Conservation (phyloP, 108 stramenopile species). For the Nitzschia palea region DNA sequence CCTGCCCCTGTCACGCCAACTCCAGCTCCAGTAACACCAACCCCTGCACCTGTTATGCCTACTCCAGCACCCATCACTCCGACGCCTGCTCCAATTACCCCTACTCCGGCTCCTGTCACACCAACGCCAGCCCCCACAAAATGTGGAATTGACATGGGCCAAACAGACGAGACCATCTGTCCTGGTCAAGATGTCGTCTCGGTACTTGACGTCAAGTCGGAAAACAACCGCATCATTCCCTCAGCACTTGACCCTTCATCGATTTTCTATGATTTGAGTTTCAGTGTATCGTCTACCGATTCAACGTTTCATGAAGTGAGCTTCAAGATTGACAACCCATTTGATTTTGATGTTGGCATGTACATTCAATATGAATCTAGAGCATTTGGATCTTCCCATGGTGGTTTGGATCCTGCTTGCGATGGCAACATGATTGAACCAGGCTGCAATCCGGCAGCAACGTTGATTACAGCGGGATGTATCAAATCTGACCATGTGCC, state of each 20-base stretch:
- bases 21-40: neutral
- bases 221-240: neutral
- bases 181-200: neutral
- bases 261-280: conserved; percentile 1
- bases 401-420: conserved; percentile 6
- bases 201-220: neutral
- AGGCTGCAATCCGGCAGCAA: neutral
- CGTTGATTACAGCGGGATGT: neutral
- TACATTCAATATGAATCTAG: conserved; percentile 2
- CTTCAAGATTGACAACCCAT: conserved; percentile 10
- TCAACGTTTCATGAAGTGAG: neutral
- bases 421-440: neutral
- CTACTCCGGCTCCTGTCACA: neutral
- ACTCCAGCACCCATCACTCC: neutral
- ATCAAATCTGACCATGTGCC: neutral
- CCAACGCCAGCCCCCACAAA: neutral
- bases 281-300: neutral
- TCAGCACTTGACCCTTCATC: neutral
- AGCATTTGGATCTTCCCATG: neutral
- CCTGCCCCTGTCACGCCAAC: neutral
- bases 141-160: neutral
- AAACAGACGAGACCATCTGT: conserved; percentile 4
- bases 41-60: neutral
- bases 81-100: neutral
- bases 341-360: neutral